Evolutionary conservation across 495 filamentous ascomycete genomes (phyloP), one percentile per base, ranked within the genome.

Genomic region (Neurospora sp.): DNA sequence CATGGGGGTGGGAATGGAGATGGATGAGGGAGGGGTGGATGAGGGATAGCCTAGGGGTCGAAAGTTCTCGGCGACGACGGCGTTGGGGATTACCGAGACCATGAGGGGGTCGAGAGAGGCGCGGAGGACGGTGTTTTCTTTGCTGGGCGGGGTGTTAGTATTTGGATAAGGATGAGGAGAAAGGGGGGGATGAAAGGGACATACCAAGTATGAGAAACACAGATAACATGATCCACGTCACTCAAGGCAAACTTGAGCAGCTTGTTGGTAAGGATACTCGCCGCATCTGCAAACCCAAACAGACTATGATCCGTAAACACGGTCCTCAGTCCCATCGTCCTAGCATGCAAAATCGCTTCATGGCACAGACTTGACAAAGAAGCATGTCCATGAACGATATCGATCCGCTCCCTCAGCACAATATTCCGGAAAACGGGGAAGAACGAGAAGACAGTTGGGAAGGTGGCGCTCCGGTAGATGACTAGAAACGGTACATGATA

Each of bases 281-380:
- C 96, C 8, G 96, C 94, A 82, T 98, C 96, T 39, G 96, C 94
- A 80, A 99, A 99, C 8, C 96, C 96, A 80, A 98, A 98, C 4
- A 99, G 85, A n/a, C 93, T 96, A 81, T 99, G 96, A 81, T 99
- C 96, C 3, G 96, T 98, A 77, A 98, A 98, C 40, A 97, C 95
- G 0, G 96, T 98, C 47, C 93, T 89, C 73, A 99, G 78, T 3
- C 96, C 94, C 96, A 99, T 99, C 3, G 96, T 99, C 71, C 96
- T 87, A 1, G 92, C 96, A 83, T 99, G 96, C 35, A 99, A 84
- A 74, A 99, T 97, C 27, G 93, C 94, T 82, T 99, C 96, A 76
- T 94, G 93, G 77, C 96, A 97, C 68, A 99, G 86, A 78, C 88
- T 97, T 74, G 93, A 97, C 72, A 99, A 82, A 79, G 92, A 96